phyloP scores from a whole-genome alignment of 1,139 yeast species.

The Pichia norvegensis region DNA sequence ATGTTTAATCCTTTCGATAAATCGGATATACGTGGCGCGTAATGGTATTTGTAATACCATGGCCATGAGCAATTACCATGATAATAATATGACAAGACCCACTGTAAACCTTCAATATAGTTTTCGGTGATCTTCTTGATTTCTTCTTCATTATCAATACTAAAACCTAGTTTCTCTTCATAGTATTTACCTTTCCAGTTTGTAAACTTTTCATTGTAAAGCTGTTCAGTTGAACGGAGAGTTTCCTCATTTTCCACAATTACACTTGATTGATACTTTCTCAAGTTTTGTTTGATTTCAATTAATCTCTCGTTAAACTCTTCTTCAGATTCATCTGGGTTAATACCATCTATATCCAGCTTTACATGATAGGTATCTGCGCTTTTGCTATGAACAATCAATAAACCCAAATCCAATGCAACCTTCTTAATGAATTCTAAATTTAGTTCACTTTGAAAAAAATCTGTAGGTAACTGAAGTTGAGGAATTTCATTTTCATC shows the following conservation, averaged over 20 bases:
- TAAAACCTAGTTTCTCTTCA: constrained; percentile 64
- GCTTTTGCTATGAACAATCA: constrained; percentile 54
- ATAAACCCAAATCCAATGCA: constrained; percentile 59
- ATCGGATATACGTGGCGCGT: constrained; percentile 90
- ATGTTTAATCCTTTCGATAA: constrained; percentile 60
- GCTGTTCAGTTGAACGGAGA: constrained; percentile 51
- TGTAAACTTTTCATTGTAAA: constrained; percentile 67
- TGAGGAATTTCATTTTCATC: constrained; percentile 41
- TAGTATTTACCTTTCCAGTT: constrained; percentile 82
- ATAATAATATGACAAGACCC: constrained; percentile 89
- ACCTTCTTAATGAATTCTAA: constrained; percentile 53
- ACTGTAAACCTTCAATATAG: constrained; percentile 88
- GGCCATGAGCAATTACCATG: constrained; percentile 91
- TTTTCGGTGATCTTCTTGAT: constrained; percentile 63
- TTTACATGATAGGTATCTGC: constrained; percentile 48
- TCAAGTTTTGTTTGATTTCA: constrained; percentile 40
- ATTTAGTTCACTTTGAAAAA: constrained; percentile 39
- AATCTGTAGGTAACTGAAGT: constrained; percentile 40
- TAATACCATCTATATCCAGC: constrained; percentile 69
- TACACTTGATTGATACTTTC: constrained; percentile 66
- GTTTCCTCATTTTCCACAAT: constrained; percentile 54
- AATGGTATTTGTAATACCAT: constrained; percentile 85
- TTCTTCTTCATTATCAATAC: constrained; percentile 49
- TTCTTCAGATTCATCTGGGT: constrained; percentile 55
- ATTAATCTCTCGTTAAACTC: constrained; percentile 46